phyloP scores from a whole-genome alignment of 164 flowering plant genomes.

The Dillenia turbinata region DNA sequence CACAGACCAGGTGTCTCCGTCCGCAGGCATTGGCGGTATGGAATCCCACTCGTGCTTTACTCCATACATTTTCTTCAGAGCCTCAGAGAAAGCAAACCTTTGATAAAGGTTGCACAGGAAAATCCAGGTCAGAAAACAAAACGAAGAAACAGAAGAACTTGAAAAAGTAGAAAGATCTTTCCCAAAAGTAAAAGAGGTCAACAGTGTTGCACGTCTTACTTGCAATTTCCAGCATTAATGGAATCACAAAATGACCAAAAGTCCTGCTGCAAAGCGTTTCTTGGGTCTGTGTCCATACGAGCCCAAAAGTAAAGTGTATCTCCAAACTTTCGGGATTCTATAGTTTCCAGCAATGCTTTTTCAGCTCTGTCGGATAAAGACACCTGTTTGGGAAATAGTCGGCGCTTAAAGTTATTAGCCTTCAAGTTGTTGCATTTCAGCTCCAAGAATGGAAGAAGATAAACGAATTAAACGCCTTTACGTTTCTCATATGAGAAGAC shows the following conservation, averaged over 20 bases:
- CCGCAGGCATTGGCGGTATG: constrained; percentile 87
- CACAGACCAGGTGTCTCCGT: constrained; percentile 88
- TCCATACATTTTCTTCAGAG: constrained; percentile 81
- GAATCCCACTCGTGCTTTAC: constrained; percentile 43
- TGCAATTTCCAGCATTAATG: constrained; percentile 96
- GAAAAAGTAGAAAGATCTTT: background rate
- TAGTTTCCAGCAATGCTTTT: constrained; percentile 52
- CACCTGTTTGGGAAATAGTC: constrained; percentile 35
- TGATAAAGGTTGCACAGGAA: constrained; percentile 2
- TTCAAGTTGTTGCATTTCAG: no score
- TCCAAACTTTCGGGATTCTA: constrained; percentile 64
- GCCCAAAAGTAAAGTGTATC: constrained; percentile 94
- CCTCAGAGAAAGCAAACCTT: constrained; percentile 76
- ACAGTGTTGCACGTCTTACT: constrained; percentile 32
- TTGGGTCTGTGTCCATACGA: constrained; percentile 75
- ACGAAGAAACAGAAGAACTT: background rate
- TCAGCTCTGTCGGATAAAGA: constrained; percentile 71
- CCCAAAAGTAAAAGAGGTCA: background rate
- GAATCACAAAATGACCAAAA: constrained; percentile 99
- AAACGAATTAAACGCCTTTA: no score
- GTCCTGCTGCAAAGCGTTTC: constrained; percentile 59
- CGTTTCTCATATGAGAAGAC: no score
- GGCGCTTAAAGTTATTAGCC: no score
- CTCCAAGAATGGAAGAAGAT: no score
- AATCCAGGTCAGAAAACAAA: background rate